Evolutionary conservation across 225 moss, liverwort and hornwort genomes (phyloP), one percentile per base, ranked within the genome.

Genomic region (Pseudoscleropodium purum): DNA sequence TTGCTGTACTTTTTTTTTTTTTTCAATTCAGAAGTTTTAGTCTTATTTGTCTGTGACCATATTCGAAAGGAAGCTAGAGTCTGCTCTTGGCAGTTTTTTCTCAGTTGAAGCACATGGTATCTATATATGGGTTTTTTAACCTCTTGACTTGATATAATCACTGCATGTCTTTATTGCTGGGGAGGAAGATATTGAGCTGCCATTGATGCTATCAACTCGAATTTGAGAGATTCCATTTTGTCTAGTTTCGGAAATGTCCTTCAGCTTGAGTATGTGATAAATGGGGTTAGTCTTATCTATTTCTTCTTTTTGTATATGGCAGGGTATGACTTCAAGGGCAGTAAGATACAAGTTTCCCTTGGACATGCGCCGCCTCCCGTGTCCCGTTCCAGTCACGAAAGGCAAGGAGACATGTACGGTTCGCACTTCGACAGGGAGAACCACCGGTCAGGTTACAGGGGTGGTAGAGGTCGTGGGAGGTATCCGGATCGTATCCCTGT

Each of bases 251-350:
- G 57, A 26, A 54, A 43, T 43, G 30, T 62, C 33, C 63, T 86
- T 65, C 73, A 81, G 75, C 41, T 84, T 78, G 51, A 54, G 9
- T n/a, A 69, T 72, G 86, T 89, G 72, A 77, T 64, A 37, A 70
- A n/a, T 26, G 62, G n/a, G 52, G 54, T 75, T 61, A 59, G 74
- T 59, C 43, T 79, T 56, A 77, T 83, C 31, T 79, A 11, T 37
- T 63, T 89, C 18, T 59, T 63, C 54, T 70, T 60, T 41, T 30
- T 64, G 80, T 89, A 75, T 33, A n/a, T 90, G 75, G 36, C 95
- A 99, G 99, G 97, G 56, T 99, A 99, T 81, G 99, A 99, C 61
- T 99, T 97, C 78, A 97, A 99, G 91, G 99, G 99, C 65, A 99
- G 99, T 87, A 99, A 99, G 90, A 99, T 99, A 47, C 96, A 97